phyloP scores from a whole-genome alignment of 2,329 filamentous ascomycete species.

The Hypocreales sp. region DNA sequence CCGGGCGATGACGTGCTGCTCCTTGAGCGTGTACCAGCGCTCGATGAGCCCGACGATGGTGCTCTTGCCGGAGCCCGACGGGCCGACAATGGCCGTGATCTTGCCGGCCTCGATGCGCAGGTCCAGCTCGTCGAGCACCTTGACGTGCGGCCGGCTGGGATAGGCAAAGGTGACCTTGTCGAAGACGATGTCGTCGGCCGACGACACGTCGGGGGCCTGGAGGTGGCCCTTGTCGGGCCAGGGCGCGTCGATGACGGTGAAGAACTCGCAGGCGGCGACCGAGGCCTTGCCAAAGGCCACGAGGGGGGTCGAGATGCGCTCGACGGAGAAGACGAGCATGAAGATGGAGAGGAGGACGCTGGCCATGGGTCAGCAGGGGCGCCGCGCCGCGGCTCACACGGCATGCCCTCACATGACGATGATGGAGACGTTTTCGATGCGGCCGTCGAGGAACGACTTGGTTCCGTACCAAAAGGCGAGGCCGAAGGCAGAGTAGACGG shows the following conservation, averaged over 20 bases:
- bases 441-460: conserved; percentile 29
- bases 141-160: conserved; percentile 47
- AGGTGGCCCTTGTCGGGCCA: conserved; percentile 18
- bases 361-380: not conserved
- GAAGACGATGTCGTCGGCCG: conserved; percentile 29
- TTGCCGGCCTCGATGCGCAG: conserved; percentile 47
- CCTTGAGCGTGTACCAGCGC: conserved; percentile 51
- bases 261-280: conserved; percentile 42
- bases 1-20: conserved; percentile 35
- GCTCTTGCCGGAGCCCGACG: conserved; percentile 59
- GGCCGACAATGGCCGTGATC: conserved; percentile 58
- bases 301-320: conserved; percentile 40
- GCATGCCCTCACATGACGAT: conserved; percentile 46
- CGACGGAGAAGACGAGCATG: conserved; percentile 39
- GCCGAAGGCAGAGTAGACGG: conserved; percentile 34
- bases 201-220: conserved; percentile 20
- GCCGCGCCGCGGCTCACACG: too few species aligned
- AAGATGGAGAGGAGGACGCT: conserved; percentile 41
- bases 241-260: conserved; percentile 36
- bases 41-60: conserved; percentile 59
- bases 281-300: conserved; percentile 42
- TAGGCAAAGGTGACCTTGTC: conserved; percentile 58
- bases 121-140: conserved; percentile 44
- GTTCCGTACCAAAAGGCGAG: conserved; percentile 49
- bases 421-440: conserved; percentile 31